These are phyloP conservation scores for Kockovaella imperatae DNA, from an alignment of 768 basidiomycete species.

Conservation along the genomic window DNA sequence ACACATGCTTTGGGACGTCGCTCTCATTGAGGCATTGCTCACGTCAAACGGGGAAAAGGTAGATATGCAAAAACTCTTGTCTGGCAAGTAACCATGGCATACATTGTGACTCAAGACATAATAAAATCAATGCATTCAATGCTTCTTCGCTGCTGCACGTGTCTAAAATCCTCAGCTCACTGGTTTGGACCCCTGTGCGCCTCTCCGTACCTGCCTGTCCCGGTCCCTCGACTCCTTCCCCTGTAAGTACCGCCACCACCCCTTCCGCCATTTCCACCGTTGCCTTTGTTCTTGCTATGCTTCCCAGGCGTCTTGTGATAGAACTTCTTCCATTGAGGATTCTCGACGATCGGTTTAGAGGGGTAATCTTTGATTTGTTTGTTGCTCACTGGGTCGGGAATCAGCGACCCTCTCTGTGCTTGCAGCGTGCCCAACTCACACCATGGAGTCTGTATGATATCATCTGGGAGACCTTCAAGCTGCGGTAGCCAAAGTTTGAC, in stretches of 20 bases:
- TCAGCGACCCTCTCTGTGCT: neutral
- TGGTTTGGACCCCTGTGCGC: no score
- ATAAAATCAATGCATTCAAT: no score
- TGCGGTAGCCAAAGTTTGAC: constrained; percentile 40
- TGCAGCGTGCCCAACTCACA: constrained; percentile 27
- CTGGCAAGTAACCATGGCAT: no score
- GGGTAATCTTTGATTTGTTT: constrained; percentile 28
- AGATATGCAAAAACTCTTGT: constrained; percentile 49
- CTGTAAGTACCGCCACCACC: constrained; percentile 11
- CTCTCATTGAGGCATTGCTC: constrained; percentile 69
- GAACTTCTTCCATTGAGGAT: constrained; percentile 35
- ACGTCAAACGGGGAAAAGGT: constrained; percentile 58
- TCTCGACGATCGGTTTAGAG: constrained; percentile 27
- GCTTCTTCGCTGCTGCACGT: no score
- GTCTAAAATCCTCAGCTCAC: no score
- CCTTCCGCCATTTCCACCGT: constrained; percentile 5
- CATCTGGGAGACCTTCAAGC: constrained; percentile 29
- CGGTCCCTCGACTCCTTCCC: constrained; percentile 5
- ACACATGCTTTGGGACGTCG: constrained; percentile 64
- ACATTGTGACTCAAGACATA: no score
- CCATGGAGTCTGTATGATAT: constrained; percentile 42
- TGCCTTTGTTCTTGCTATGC: constrained; percentile 2
- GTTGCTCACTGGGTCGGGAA: constrained; percentile 14
- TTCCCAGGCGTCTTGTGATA: no score
- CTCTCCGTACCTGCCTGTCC: constrained; percentile 5